A percentile compares a stretch with the other conserved stretches of the same genome.
Evolutionary conservation across 1,139 yeast genomes (phyloP).

Genomic region (Geotrichum histeridarum): DNA sequence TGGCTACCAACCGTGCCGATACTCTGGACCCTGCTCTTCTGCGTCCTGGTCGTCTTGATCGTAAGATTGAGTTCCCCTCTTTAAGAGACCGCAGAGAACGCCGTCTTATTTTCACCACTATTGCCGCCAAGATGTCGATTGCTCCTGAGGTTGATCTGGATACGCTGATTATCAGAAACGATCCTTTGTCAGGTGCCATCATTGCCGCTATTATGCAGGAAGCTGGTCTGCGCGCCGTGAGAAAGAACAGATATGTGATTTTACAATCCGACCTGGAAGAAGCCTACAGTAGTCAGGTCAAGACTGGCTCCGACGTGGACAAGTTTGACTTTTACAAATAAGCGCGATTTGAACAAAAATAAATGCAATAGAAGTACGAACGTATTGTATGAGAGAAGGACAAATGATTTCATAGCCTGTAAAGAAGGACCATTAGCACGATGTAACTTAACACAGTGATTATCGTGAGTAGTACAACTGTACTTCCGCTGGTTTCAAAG

Average conservation of each 20-base stretch:
- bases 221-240: slow-evolving; percentile 96
- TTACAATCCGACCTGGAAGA: slow-evolving; percentile 94
- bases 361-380: background rate
- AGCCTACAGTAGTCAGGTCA: slow-evolving; percentile 94
- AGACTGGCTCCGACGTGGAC: slow-evolving; percentile 91
- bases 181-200: slow-evolving; percentile 94
- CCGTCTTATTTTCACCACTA: slow-evolving; percentile 88
- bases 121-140: slow-evolving; percentile 95
- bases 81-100: slow-evolving; percentile 96
- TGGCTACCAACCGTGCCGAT: slow-evolving; percentile 99
- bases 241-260: slow-evolving; percentile 94
- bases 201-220: slow-evolving; percentile 99
- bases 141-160: slow-evolving; percentile 98
- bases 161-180: slow-evolving; percentile 89
- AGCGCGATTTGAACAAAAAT: background rate
- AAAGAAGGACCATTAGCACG: slow-evolving; percentile 28
- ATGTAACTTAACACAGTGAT: slow-evolving; percentile 30
- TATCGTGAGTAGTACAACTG: slow-evolving; percentile 31
- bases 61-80: slow-evolving; percentile 96
- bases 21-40: slow-evolving; percentile 95
- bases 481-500: slow-evolving; percentile 32
- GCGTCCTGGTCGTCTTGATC: slow-evolving; percentile 96
- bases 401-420: background rate
- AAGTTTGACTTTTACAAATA: slow-evolving; percentile 96
- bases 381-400: background rate